Conservation (phyloP, 306 rosid genomes). For the Luffa acutangula region DNA sequence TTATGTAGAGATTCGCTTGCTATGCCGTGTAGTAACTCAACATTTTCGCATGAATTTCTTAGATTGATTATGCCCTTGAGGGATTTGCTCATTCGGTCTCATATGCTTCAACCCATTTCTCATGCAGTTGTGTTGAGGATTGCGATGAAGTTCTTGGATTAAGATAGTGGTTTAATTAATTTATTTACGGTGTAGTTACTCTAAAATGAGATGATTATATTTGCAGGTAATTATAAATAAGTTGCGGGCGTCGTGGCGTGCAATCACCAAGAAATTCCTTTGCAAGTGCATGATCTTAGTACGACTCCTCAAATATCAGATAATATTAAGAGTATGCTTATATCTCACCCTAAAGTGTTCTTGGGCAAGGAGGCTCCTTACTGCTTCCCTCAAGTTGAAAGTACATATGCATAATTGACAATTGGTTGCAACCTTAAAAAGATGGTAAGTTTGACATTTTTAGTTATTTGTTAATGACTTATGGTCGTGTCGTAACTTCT, state of each 20-base stretch:
- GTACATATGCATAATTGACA: conserved; percentile 37
- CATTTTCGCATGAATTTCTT: not conserved
- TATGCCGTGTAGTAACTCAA: not conserved
- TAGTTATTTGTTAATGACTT: not conserved
- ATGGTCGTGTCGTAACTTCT: not conserved
- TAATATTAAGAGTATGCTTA: conserved; percentile 56
- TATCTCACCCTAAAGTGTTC: conserved; percentile 55
- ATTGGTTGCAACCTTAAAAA: conserved; percentile 69
- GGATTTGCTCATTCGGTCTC: not conserved
- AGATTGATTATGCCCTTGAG: not conserved
- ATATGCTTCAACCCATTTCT: not conserved
- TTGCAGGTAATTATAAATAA: conserved; percentile 74
- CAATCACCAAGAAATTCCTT: conserved; percentile 49
- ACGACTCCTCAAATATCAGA: conserved; percentile 54
- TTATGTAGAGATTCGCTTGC: not conserved
- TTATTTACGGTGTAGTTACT: not conserved
- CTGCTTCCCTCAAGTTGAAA: conserved; percentile 65
- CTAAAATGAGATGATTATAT: not conserved
- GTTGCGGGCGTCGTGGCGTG: conserved; percentile 80
- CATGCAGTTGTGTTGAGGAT: no score
- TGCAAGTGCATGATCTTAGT: conserved; percentile 51
- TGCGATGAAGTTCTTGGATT: not conserved
- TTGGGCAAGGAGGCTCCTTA: conserved; percentile 71
- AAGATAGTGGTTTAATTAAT: no score
- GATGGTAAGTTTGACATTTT: conserved; percentile 40